phyloP scores from a whole-genome alignment of 1,284 basidiomycete species.

The Gymnopus androsaceus region DNA sequence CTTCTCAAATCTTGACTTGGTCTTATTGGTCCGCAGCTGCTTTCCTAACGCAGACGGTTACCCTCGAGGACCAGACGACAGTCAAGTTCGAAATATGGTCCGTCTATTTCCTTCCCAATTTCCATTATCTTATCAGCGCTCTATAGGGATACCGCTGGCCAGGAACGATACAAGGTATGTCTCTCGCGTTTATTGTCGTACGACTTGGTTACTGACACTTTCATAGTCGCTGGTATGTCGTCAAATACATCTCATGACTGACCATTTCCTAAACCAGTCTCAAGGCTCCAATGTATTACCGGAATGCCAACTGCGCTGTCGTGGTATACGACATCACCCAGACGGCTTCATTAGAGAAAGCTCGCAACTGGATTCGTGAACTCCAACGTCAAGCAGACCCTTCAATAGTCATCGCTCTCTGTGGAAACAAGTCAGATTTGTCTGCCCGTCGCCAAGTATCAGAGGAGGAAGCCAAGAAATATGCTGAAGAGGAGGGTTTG shows the following conservation, averaged over 20 bases:
- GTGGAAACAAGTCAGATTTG: constrained; percentile 94
- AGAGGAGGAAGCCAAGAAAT: constrained; percentile 87
- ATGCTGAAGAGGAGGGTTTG: constrained; percentile 91
- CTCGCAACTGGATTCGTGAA: constrained; percentile 95
- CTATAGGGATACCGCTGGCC: constrained; percentile 86
- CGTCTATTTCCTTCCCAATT: constrained; percentile 25
- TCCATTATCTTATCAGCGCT: constrained; percentile 6
- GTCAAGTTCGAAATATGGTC: constrained; percentile 99
- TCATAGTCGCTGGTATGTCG: constrained; percentile 61
- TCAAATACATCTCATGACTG: constrained; percentile 14
- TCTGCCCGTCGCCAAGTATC: constrained; percentile 79
- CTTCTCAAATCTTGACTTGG: constrained; percentile 8
- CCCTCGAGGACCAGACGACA: constrained; percentile 84
- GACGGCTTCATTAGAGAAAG: constrained; percentile 88
- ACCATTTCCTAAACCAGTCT: constrained; percentile 14
- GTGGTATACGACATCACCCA: constrained; percentile 91
- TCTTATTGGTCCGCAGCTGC: constrained; percentile 61
- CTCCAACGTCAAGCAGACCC: constrained; percentile 97
- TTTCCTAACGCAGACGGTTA: constrained; percentile 95
- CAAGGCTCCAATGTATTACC: constrained; percentile 92
- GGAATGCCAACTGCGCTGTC: constrained; percentile 86
- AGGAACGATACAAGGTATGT: constrained; percentile 88
- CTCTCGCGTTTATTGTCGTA: constrained; percentile 18
- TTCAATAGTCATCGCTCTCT: constrained; percentile 92
- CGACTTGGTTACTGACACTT: constrained; percentile 27